Evolutionary conservation across 352 stramenopile genomes (phyloP).

Genomic region (Phytophthora multivora): DNA sequence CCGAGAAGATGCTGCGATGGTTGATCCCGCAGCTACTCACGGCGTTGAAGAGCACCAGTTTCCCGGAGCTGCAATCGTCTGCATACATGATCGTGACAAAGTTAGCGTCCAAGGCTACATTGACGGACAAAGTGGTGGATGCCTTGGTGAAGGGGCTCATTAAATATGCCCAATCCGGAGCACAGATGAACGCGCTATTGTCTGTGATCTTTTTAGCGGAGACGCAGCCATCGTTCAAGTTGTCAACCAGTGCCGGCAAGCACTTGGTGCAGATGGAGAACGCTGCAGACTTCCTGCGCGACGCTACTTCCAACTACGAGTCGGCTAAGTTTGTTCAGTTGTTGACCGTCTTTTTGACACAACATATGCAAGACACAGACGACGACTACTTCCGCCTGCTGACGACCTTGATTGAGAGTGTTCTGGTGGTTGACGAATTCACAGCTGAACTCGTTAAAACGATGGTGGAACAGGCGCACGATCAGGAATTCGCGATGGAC

Average conservation of each 20-base stretch:
- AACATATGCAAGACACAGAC: conserved; percentile 39
- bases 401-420: conserved; percentile 41
- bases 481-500: conserved; percentile 44
- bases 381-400: conserved; percentile 53
- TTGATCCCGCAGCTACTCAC: conserved; percentile 76
- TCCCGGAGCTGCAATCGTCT: conserved; percentile 80
- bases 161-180: conserved; percentile 71
- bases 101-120: conserved; percentile 75
- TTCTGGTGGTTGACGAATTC: conserved; percentile 53
- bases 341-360: conserved; percentile 55
- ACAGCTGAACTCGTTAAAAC: conserved; percentile 53
- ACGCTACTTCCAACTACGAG: conserved; percentile 76
- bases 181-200: conserved; percentile 75
- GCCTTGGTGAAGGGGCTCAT: conserved; percentile 77
- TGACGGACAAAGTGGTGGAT: conserved; percentile 75
- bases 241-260: conserved; percentile 64
- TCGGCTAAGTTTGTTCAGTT: conserved; percentile 69
- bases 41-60: conserved; percentile 66
- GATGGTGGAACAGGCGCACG: conserved; percentile 52
- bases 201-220: conserved; percentile 80
- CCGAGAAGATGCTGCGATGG: conserved; percentile 77
- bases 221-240: conserved; percentile 68
- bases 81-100: conserved; percentile 90
- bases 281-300: conserved; percentile 61
- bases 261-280: conserved; percentile 73